Evolutionary conservation across 2,329 filamentous ascomycete species (phyloP).

Genomic region (Alternaria arborescens): DNA sequence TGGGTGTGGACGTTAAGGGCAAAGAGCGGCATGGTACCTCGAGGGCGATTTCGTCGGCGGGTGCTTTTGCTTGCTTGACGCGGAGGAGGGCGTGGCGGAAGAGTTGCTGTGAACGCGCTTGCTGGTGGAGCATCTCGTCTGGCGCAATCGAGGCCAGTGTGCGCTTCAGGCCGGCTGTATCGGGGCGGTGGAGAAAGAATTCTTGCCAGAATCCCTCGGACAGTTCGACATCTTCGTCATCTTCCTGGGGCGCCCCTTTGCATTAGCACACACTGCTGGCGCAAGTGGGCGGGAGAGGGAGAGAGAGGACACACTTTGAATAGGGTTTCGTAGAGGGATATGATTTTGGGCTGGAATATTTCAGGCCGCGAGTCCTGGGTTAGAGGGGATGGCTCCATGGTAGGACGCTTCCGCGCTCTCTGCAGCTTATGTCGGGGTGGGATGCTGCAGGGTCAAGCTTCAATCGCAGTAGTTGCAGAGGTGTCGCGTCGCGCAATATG

Average conservation of each 20-base stretch:
- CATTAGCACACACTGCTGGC: conserved; percentile 16
- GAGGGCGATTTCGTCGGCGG: conserved; percentile 79
- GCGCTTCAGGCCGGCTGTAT: conserved; percentile 71
- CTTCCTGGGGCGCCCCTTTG: conserved; percentile 55
- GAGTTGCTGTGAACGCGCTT: conserved; percentile 78
- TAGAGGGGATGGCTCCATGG: conserved; percentile 89
- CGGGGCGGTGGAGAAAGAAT: conserved; percentile 89
- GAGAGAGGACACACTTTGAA: conserved; percentile 64
- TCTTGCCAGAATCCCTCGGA: conserved; percentile 95
- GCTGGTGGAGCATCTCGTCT: conserved; percentile 77
- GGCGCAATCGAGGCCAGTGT: conserved; percentile 76
- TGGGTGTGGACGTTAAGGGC: too few relatives aligned
- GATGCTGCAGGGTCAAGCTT: neutral
- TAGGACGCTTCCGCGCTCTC: neutral
- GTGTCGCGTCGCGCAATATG: conserved; percentile 10
- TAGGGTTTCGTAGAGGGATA: conserved; percentile 84
- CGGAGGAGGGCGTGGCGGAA: conserved; percentile 76
- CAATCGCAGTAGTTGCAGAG: neutral
- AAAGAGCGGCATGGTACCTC: conserved; percentile 69
- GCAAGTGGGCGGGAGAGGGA: neutral
- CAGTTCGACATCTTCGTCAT: conserved; percentile 70
- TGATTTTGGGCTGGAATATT: conserved; percentile 92
- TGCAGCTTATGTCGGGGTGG: neutral
- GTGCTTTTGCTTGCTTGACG: conserved; percentile 67
- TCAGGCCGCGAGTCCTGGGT: conserved; percentile 91